Evolutionary conservation across 225 moss, liverwort and hornwort genomes (phyloP), one percentile per base, ranked within the genome.

Genomic region (Straminergon stramineum): DNA sequence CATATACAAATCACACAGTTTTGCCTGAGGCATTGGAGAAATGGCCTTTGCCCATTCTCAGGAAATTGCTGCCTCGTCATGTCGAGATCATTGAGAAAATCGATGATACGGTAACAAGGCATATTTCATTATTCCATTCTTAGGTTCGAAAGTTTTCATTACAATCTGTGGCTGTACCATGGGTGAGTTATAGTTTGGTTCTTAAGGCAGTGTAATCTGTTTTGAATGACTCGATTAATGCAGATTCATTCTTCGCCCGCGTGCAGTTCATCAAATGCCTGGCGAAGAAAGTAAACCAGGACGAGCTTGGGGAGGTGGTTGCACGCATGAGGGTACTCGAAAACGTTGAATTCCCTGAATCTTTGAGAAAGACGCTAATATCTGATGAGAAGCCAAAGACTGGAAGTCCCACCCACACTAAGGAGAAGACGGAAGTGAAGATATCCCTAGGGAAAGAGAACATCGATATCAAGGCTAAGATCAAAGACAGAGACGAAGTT

Each of bases 1-100:
- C 99, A 4, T 99, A 99, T 87, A 99, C 97, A 63, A 99, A 99
- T 87, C 99, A 99, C 88, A 99, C 99, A 53, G 94, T 97, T 88
- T 91, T 97, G 85, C 99, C 96, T 15, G 99, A 99, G 86, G 99
- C 99, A 28, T 81, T 99, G 92, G 97, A 99, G 85, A 97, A 97
- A 86, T 99, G 99, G 99, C 95, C 97, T 51, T 90, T 96, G 92
- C 81, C 93, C 21, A 68, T 95, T 55, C 89, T 99, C 60, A 90
- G 92, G 71, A 97, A 95, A 89, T 87, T 99, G 62, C 91, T 99
- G 39, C 99, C 99, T 62, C 99, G 99, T 17, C 99, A 99, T 89
- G 88, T 91, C 61, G 95, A 99, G 92, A 95, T 99, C 70, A 97
- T 97, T 78, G 96, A 96, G 87, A 94, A 78, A 85, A 97, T 99